phyloP scores from a whole-genome alignment of 2,329 filamentous ascomycete genomes.

The Calonectria pteridis region DNA sequence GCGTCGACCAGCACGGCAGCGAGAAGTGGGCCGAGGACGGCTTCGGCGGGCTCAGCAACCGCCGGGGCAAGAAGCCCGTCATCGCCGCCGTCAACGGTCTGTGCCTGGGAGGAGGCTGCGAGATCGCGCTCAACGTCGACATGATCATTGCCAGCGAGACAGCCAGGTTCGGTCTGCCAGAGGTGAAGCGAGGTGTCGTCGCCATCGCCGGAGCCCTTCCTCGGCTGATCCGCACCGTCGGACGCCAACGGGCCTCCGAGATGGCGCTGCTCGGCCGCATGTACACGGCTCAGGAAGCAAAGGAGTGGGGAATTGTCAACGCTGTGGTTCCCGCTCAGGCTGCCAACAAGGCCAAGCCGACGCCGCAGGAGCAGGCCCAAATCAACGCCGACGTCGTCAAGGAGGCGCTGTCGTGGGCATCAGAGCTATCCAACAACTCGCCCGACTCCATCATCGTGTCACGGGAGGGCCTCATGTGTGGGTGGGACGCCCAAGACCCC shows the following conservation, averaged over 20 bases:
- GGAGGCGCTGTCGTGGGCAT: constrained; percentile 72
- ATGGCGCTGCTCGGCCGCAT: constrained; percentile 75
- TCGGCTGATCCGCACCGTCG: constrained; percentile 72
- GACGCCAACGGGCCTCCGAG: constrained; percentile 76
- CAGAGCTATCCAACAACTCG: constrained; percentile 72
- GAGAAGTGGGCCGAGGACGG: constrained; percentile 52
- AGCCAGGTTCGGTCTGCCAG: constrained; percentile 76
- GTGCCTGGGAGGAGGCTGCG: constrained; percentile 79
- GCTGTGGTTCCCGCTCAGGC: constrained; percentile 61
- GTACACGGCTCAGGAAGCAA: constrained; percentile 70
- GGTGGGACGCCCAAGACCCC: constrained; percentile 77
- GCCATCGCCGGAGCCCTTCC: constrained; percentile 78
- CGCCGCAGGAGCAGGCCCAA: constrained; percentile 1
- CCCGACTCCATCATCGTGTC: constrained; percentile 83
- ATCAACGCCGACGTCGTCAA: constrained; percentile 59
- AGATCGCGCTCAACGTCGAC: constrained; percentile 80
- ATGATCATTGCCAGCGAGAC: constrained; percentile 69
- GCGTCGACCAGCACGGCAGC: constrained; percentile 56
- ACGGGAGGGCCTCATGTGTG: constrained; percentile 77
- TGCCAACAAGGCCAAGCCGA: background rate
- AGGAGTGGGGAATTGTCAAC: constrained; percentile 78
- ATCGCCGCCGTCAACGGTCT: constrained; percentile 81
- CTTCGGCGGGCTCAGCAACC: constrained; percentile 75
- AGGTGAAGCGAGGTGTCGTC: constrained; percentile 77
- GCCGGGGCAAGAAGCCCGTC: constrained; percentile 77